Conservation (phyloP, 805 yeast genomes). For the Metschnikowia reukaufii region DNA sequence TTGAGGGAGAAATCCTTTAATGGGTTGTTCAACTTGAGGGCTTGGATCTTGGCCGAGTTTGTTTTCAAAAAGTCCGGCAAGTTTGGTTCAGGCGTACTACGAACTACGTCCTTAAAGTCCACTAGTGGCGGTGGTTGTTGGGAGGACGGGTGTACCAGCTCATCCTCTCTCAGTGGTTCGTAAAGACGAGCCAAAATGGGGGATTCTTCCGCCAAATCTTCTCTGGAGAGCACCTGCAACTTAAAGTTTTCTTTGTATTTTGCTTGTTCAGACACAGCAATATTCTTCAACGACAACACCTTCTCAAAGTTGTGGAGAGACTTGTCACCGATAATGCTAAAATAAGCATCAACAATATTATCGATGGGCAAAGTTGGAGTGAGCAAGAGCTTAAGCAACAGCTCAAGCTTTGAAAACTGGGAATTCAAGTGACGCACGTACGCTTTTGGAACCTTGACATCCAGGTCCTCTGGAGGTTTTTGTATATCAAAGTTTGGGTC, state of each 20-base stretch:
- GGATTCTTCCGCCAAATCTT: constrained; percentile 29
- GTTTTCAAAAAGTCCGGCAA: constrained; percentile 21
- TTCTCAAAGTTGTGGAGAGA: constrained; percentile 63
- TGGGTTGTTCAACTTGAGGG: constrained; percentile 41
- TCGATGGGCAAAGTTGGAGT: constrained; percentile 61
- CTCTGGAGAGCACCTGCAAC: constrained; percentile 31
- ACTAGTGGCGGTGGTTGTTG: constrained; percentile 16
- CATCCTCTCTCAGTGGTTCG: constrained; percentile 4
- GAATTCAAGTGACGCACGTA: constrained; percentile 44
- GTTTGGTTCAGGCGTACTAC: constrained; percentile 29
- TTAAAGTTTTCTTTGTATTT: constrained; percentile 40
- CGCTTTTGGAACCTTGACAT: constrained; percentile 26
- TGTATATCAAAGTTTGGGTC: constrained; percentile 40
- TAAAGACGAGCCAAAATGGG: constrained; percentile 32
- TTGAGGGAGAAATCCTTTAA: constrained; percentile 46
- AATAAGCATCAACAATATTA: constrained; percentile 64
- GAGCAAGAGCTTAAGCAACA: constrained; percentile 65
- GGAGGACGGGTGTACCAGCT: constrained; percentile 17
- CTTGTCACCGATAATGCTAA: constrained; percentile 64
- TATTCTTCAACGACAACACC: constrained; percentile 62
- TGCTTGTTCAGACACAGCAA: constrained; percentile 29
- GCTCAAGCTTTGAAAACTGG: constrained; percentile 50
- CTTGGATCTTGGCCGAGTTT: constrained; percentile 39
- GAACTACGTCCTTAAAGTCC: constrained; percentile 11
- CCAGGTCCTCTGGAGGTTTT: constrained; percentile 13